Conservation (phyloP, 371 early-diverging fungal genomes). For the Chytridium lagenaria region DNA sequence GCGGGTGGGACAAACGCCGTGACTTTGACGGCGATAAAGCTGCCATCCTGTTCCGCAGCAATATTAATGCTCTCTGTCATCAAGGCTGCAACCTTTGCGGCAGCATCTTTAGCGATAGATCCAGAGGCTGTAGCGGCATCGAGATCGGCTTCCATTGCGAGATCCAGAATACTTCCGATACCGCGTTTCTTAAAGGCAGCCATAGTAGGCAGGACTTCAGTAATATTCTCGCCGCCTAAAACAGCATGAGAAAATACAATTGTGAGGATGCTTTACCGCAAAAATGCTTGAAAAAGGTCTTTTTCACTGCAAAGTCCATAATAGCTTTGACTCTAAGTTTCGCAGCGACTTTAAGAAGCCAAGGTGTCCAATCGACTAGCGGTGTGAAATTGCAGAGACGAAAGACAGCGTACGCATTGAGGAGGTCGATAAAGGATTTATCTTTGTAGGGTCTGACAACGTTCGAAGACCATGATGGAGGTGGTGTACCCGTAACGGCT, state of each 20-base stretch:
- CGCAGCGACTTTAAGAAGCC: conserved; percentile 67
- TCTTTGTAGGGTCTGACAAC: conserved; percentile 47
- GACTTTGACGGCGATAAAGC: conserved; percentile 87
- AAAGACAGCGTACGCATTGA: conserved; percentile 78
- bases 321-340: conserved; percentile 62
- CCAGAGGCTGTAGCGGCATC: conserved; percentile 49
- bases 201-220: conserved; percentile 88
- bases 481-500: no score
- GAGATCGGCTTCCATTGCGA: conserved; percentile 89
- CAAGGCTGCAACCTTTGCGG: conserved; percentile 68
- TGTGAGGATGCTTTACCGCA: conserved; percentile 75
- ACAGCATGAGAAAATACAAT: conserved; percentile 1
- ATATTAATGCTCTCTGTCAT: conserved; percentile 67
- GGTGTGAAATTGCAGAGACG: conserved; percentile 69
- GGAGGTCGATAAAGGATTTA: conserved; percentile 61
- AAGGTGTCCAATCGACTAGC: conserved; percentile 73
- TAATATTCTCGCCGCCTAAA: conserved; percentile 85
- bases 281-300: conserved; percentile 90
- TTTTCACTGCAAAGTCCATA: conserved; percentile 74
- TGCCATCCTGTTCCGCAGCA: conserved; percentile 66
- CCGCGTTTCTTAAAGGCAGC: conserved; percentile 65
- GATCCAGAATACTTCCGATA: conserved; percentile 88
- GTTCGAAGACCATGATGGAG: conserved; percentile 21
- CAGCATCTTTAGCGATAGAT: conserved; percentile 35
- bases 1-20: conserved; percentile 84